A percentile compares a stretch with the other conserved stretches of the same genome.
These are phyloP conservation scores for Dothidotthia symphoricarpi DNA, from an alignment of 2,329 filamentous ascomycete species.

Conservation along the genomic window DNA sequence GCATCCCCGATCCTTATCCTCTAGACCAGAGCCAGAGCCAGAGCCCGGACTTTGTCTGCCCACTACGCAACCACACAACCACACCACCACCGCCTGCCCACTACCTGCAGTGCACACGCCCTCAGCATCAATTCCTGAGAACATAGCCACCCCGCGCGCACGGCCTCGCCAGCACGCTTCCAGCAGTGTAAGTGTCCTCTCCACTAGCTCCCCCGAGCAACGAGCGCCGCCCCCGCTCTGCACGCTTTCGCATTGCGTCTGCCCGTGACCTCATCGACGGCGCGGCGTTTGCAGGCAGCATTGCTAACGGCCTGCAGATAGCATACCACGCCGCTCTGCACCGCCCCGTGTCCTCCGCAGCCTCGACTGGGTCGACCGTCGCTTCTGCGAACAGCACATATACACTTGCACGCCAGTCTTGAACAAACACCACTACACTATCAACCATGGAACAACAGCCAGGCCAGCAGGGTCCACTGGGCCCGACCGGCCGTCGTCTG, in stretches of 20 bases:
- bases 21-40: too few species aligned
- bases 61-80: slow-evolving; percentile 8
- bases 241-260: slow-evolving; percentile 11
- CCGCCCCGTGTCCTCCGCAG: slow-evolving; percentile 22
- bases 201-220: slow-evolving; percentile 23
- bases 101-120: slow-evolving; percentile 31
- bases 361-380: slow-evolving; percentile 24
- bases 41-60: slow-evolving; percentile 15
- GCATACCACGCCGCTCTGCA: slow-evolving; percentile 20
- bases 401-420: slow-evolving; percentile 22
- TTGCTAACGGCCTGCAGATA: slow-evolving; percentile 28
- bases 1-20: slow-evolving; percentile 40
- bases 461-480: slow-evolving; percentile 55
- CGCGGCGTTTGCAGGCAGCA: background rate
- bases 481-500: slow-evolving; percentile 81
- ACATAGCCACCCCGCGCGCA: slow-evolving; percentile 28
- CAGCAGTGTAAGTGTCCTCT: slow-evolving; percentile 29
- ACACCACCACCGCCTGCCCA: slow-evolving; percentile 18
- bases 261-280: slow-evolving; percentile 3
- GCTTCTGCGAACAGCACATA: slow-evolving; percentile 24
- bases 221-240: slow-evolving; percentile 12
- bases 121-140: slow-evolving; percentile 31
- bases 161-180: slow-evolving; percentile 18
- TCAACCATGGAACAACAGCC: slow-evolving; percentile 53
- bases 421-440: slow-evolving; percentile 22